These are phyloP conservation scores for Carex scoparia DNA, from an alignment of 176 grass and related monocot species.

Conservation along the genomic window DNA sequence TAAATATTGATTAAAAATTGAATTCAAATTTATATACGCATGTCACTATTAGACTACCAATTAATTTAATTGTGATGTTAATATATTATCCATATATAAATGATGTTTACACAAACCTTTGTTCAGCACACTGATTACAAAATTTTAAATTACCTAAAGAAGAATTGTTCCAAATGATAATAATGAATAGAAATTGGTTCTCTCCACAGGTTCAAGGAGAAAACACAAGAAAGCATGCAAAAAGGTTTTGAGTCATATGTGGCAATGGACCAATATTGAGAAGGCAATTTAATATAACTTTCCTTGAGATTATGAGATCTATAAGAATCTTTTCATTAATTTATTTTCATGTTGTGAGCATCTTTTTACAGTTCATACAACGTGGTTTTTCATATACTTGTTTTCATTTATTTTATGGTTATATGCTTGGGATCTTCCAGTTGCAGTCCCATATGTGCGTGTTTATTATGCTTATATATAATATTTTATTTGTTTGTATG, in stretches of 20 bases:
- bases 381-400: background rate
- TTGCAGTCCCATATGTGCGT: too few species aligned
- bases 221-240: background rate
- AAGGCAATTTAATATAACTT: background rate
- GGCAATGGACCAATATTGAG: background rate
- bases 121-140: background rate
- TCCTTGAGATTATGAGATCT: background rate
- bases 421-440: background rate
- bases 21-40: background rate
- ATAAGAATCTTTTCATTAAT: slow-evolving; percentile 1
- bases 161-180: background rate
- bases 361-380: slow-evolving; percentile 13
- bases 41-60: background rate
- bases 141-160: background rate
- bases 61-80: background rate
- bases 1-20: background rate
- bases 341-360: slow-evolving; percentile 3
- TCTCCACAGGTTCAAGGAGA: background rate
- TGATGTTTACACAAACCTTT: background rate
- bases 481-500: background rate
- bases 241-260: background rate
- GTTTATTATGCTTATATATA: background rate
- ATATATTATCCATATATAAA: background rate
- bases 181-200: background rate
- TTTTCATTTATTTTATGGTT: slow-evolving; percentile 1